A percentile compares a stretch with the other conserved stretches of the same genome.
Evolutionary conservation across 345 rosid genomes (phyloP).

Genomic region (Hibiscus syriacus): DNA sequence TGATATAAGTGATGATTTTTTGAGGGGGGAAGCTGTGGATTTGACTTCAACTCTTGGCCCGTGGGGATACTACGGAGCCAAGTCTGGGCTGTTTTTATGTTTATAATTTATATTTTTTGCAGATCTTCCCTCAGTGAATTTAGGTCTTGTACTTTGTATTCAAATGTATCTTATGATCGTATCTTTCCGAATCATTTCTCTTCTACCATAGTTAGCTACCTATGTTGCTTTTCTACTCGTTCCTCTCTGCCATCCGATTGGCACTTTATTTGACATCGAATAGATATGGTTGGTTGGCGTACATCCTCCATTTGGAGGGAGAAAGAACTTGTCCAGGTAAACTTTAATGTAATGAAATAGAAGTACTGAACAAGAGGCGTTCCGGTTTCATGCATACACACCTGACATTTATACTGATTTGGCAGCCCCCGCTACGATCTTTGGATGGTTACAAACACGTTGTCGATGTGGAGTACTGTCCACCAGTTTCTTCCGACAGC

Average conservation of each 20-base stretch:
- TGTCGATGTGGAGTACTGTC: slow-evolving; percentile 85
- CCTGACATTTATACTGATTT: neutral
- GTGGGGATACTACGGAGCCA: neutral
- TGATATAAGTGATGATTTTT: neutral
- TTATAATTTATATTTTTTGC: slow-evolving; percentile 16
- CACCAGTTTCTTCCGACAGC: slow-evolving; percentile 74
- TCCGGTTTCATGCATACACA: neutral
- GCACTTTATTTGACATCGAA: slow-evolving; percentile 36
- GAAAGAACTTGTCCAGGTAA: slow-evolving; percentile 76
- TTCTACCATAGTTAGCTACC: neutral
- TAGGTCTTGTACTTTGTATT: slow-evolving; percentile 62
- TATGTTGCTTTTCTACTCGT: slow-evolving; percentile 3
- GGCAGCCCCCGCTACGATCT: slow-evolving; percentile 77
- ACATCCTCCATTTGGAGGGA: slow-evolving; percentile 95
- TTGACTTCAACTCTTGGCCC: neutral
- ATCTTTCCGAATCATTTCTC: slow-evolving; percentile 34
- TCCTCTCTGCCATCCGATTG: slow-evolving; percentile 2
- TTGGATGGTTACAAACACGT: slow-evolving; percentile 95
- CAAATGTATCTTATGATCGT: slow-evolving; percentile 97
- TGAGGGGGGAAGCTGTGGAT: neutral
- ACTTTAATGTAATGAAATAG: too few relatives aligned
- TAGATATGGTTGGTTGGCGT: slow-evolving; percentile 99
- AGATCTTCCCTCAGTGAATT: slow-evolving; percentile 84
- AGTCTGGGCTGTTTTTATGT: neutral
- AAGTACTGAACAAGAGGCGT: neutral